A percentile compares a stretch with the other conserved stretches of the same genome.
phyloP scores from a whole-genome alignment of 139 green algal species.

The Haematococcus sp. region DNA sequence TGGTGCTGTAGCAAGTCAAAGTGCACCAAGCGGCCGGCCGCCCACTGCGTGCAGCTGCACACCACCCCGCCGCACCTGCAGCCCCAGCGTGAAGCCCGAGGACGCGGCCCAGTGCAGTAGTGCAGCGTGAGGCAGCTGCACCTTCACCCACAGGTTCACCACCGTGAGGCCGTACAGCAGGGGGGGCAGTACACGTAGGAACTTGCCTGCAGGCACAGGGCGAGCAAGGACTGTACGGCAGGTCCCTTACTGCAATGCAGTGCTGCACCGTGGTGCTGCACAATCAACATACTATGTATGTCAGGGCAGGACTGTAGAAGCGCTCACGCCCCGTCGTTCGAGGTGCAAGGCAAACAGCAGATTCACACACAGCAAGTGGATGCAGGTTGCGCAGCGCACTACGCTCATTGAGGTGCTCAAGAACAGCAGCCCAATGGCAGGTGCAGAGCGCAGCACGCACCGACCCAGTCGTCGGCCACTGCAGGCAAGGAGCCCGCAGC shows the following conservation, averaged over 20 bases:
- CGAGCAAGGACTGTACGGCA: background rate
- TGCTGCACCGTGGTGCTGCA: background rate
- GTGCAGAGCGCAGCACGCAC: background rate
- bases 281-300: background rate
- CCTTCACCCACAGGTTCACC: constrained; percentile 35
- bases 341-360: too few species aligned
- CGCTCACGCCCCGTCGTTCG: too few species aligned
- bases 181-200: constrained; percentile 34
- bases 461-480: constrained; percentile 6
- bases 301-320: background rate
- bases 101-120: constrained; percentile 70
- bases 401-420: too few species aligned
- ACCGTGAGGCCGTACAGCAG: constrained; percentile 46
- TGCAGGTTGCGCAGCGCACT: too few species aligned
- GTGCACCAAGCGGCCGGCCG: too few species aligned
- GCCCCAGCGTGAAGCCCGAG: constrained; percentile 48
- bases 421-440: too few species aligned
- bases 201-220: constrained; percentile 23
- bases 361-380: too few species aligned
- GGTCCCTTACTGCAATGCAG: background rate
- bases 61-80: constrained; percentile 33
- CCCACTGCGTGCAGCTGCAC: background rate
- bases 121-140: constrained; percentile 70
- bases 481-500: background rate
- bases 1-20: too few species aligned